Evolutionary conservation across 2,329 filamentous ascomycete genomes (phyloP).

Genomic region (Chaetothyriales sp.): DNA sequence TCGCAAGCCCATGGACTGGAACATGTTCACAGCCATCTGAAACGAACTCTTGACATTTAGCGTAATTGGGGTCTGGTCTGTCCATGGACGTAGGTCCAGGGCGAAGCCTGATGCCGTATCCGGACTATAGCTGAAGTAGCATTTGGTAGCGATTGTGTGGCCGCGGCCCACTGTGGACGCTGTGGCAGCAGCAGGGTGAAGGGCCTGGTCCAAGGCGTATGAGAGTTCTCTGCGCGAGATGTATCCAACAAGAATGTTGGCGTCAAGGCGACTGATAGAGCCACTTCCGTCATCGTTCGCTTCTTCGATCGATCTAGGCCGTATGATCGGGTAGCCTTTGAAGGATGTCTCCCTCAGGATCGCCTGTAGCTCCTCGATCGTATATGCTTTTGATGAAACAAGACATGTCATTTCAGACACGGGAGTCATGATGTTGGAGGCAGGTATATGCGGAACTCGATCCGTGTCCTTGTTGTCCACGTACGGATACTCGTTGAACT

Average conservation of each 20-base stretch:
- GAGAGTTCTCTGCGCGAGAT: constrained; percentile 81
- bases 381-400: constrained; percentile 64
- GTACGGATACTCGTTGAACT: constrained; percentile 88
- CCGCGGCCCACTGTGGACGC: constrained; percentile 30
- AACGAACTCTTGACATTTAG: constrained; percentile 61
- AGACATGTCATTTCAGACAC: constrained; percentile 82
- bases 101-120: constrained; percentile 62
- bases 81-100: constrained; percentile 87
- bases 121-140: constrained; percentile 71
- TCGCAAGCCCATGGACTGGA: constrained; percentile 80
- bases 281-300: constrained; percentile 1
- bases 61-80: constrained; percentile 96
- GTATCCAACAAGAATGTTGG: constrained; percentile 69
- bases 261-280: not conserved
- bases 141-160: constrained; percentile 43
- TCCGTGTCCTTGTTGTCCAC: constrained; percentile 77
- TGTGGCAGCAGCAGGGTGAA: constrained; percentile 9
- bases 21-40: constrained; percentile 78
- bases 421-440: constrained; percentile 80
- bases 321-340: constrained; percentile 80
- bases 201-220: constrained; percentile 58
- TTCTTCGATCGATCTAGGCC: not conserved
- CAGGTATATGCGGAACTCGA: constrained; percentile 65
- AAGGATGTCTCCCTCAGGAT: constrained; percentile 61
- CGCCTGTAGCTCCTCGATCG: constrained; percentile 56